phyloP scores from a whole-genome alignment of 257 asterid species.

The Plantago elongata region DNA sequence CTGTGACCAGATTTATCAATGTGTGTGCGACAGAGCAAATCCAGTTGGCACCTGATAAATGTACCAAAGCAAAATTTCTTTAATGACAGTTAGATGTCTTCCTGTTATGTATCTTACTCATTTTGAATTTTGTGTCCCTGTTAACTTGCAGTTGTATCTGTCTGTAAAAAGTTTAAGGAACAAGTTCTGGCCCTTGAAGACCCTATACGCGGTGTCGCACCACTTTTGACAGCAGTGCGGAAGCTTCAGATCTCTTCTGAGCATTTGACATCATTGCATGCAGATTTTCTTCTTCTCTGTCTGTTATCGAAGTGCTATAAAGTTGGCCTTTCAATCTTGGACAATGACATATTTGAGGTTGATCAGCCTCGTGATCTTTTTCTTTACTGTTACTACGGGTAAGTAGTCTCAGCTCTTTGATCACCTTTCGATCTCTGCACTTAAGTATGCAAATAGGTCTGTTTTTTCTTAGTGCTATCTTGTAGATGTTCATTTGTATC shows the following conservation, averaged over 20 bases:
- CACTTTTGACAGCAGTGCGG: conserved; percentile 63
- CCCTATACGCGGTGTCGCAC: conserved; percentile 84
- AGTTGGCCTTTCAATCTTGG: conserved; percentile 68
- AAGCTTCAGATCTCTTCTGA: conserved; percentile 73
- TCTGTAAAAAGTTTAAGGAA: conserved; percentile 82
- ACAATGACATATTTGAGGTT: conserved; percentile 63
- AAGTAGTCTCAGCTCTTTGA: conserved; percentile 25
- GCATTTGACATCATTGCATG: conserved; percentile 79
- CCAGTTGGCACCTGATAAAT: conserved; percentile 76
- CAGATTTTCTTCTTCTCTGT: conserved; percentile 83
- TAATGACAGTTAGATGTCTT: conserved; percentile 11
- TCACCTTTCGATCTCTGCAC: background rate
- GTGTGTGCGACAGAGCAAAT: conserved; percentile 71
- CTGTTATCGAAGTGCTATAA: conserved; percentile 74
- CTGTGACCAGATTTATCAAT: conserved; percentile 60
- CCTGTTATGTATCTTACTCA: conserved; percentile 14
- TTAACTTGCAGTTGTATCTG: conserved; percentile 64
- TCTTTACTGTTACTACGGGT: conserved; percentile 93
- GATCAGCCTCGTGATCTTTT: conserved; percentile 89
- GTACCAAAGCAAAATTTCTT: conserved; percentile 29
- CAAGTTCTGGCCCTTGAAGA: conserved; percentile 56
- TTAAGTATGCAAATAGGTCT: conserved; percentile 6
- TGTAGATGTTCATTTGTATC: background rate
- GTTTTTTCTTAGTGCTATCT: background rate
- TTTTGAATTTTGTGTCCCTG: conserved; percentile 19